Evolutionary conservation across 1,139 yeast genomes (phyloP).

Genomic region (Taiozyma sp.): DNA sequence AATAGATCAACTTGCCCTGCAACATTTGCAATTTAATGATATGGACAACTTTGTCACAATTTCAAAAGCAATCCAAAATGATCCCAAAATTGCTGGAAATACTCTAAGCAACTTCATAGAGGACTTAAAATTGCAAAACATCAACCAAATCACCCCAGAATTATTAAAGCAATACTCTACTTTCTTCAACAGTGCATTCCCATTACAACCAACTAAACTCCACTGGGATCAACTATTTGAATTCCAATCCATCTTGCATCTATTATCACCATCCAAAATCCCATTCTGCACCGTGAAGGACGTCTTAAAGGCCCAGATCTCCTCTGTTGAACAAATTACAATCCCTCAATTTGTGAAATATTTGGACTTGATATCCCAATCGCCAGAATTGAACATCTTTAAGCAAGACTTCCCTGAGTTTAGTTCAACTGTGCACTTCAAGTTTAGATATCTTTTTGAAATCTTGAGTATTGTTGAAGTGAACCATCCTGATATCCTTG

Average conservation of each 20-base stretch:
- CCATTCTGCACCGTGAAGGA: constrained; percentile 17
- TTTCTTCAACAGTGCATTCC: constrained; percentile 26
- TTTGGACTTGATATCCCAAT: constrained; percentile 4
- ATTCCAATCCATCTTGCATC: constrained; percentile 36
- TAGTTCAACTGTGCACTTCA: neutral
- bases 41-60: constrained; percentile 3
- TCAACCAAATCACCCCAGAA: constrained; percentile 19
- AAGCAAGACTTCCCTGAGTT: neutral
- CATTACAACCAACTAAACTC: constrained; percentile 24
- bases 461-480: constrained; percentile 10
- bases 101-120: constrained; percentile 10
- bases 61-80: constrained; percentile 4
- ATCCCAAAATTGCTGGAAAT: constrained; percentile 6
- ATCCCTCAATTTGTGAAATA: constrained; percentile 7
- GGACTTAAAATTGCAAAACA: constrained; percentile 11
- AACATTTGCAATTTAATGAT: constrained; percentile 12
- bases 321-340: constrained; percentile 13
- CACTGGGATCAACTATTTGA: constrained; percentile 34
- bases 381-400: constrained; percentile 6
- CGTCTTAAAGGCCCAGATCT: constrained; percentile 10
- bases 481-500: constrained; percentile 4
- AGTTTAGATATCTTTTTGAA: constrained; percentile 6
- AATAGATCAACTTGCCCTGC: constrained; percentile 8
- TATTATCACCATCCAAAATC: constrained; percentile 31
- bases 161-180: constrained; percentile 6